These are phyloP conservation scores for Pichia insulana DNA, from an alignment of 805 yeast species.

Conservation along the genomic window DNA sequence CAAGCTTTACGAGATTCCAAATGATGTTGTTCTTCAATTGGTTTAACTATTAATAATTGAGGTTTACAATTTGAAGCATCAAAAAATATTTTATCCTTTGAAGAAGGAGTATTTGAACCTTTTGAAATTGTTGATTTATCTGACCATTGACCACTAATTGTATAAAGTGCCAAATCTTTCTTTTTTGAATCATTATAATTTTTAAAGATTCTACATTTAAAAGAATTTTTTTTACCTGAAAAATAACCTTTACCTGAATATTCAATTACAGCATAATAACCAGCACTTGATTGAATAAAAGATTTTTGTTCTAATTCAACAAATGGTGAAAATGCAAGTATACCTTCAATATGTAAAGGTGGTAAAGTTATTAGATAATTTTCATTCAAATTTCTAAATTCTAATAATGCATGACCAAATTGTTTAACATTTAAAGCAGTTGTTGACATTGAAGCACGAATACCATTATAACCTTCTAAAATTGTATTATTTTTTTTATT, in stretches of 20 bases:
- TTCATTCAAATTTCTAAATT: slow-evolving; percentile 54
- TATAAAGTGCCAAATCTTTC: slow-evolving; percentile 60
- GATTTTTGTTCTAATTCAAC: slow-evolving; percentile 89
- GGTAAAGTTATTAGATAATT: slow-evolving; percentile 80
- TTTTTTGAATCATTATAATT: slow-evolving; percentile 39
- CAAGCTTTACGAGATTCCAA: slow-evolving; percentile 88
- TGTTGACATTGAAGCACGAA: slow-evolving; percentile 74
- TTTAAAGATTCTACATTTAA: slow-evolving; percentile 73
- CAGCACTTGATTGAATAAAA: slow-evolving; percentile 74
- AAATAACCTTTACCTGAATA: slow-evolving; percentile 92
- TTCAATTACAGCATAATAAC: slow-evolving; percentile 65
- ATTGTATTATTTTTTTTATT: slow-evolving; percentile 62
- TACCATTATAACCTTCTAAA: slow-evolving; percentile 84
- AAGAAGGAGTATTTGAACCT: slow-evolving; percentile 40
- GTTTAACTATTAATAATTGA: slow-evolving; percentile 63
- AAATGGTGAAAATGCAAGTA: slow-evolving; percentile 83
- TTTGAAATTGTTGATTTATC: slow-evolving; percentile 56
- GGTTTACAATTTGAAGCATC: slow-evolving; percentile 47
- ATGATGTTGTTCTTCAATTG: slow-evolving; percentile 68
- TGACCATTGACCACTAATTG: slow-evolving; percentile 91
- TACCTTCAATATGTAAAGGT: slow-evolving; percentile 90
- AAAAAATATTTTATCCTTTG: slow-evolving; percentile 47
- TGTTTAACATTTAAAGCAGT: slow-evolving; percentile 80
- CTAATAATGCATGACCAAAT: slow-evolving; percentile 79
- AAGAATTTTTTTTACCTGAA: slow-evolving; percentile 87